Conservation (phyloP, 345 rosid genomes). For the Boechera retrofracta region DNA sequence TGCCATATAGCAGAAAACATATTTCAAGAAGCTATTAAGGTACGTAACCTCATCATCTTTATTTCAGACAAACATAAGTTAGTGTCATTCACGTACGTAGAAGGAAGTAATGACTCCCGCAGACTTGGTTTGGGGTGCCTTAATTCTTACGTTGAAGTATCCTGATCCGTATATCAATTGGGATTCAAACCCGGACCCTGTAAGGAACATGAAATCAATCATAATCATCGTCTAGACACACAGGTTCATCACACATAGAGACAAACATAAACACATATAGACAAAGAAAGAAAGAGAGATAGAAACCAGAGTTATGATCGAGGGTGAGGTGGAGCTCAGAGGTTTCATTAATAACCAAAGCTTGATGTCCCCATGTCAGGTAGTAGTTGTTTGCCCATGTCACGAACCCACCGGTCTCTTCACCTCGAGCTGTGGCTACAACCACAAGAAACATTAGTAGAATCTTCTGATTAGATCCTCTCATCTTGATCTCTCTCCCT, state of each 20-base stretch:
- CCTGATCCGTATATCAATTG: constrained; percentile 45
- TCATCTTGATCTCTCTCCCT: constrained; percentile 34
- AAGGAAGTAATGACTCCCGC: constrained; percentile 39
- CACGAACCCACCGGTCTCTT: constrained; percentile 40
- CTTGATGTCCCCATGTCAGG: constrained; percentile 45
- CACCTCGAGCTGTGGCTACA: constrained; percentile 8
- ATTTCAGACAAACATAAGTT: constrained; percentile 8
- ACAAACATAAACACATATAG: constrained; percentile 14
- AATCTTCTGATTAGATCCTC: constrained; percentile 23
- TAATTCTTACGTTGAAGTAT: constrained; percentile 46
- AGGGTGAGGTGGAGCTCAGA: constrained; percentile 47
- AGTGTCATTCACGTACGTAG: constrained; percentile 38
- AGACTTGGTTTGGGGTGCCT: constrained; percentile 43
- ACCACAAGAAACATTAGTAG: constrained; percentile 30
- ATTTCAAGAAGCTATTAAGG: not conserved
- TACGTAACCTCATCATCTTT: constrained; percentile 14
- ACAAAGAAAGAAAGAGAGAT: constrained; percentile 2
- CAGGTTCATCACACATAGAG: constrained; percentile 28
- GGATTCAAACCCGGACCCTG: constrained; percentile 48
- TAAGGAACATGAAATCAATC: constrained; percentile 27
- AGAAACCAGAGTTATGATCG: constrained; percentile 43
- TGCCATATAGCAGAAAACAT: constrained; percentile 26
- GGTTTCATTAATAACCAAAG: constrained; percentile 44
- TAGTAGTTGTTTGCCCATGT: constrained; percentile 43
- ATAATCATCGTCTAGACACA: constrained; percentile 5